Conservation (phyloP, 805 yeast genomes). For the Zygosaccharomyces siamensis region DNA sequence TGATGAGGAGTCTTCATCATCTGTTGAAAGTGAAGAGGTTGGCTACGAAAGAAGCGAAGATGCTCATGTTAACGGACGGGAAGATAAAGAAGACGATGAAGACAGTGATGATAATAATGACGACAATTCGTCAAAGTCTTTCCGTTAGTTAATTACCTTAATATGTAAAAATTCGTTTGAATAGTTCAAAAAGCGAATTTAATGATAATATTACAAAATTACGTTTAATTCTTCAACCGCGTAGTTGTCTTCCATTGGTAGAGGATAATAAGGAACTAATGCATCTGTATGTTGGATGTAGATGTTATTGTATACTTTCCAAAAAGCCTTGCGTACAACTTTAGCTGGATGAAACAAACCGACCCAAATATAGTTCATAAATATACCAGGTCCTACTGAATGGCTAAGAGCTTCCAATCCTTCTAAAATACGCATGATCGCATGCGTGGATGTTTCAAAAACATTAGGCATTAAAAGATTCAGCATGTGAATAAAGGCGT, state of each 20-base stretch:
- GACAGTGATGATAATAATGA: not conserved
- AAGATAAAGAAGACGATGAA: not conserved
- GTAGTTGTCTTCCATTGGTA: constrained; percentile 35
- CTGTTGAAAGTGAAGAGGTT: constrained; percentile 32
- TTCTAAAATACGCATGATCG: constrained; percentile 73
- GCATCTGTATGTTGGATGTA: constrained; percentile 72
- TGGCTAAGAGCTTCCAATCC: constrained; percentile 68
- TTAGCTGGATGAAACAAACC: constrained; percentile 94
- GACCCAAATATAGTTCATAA: constrained; percentile 72
- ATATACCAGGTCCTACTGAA: constrained; percentile 70
- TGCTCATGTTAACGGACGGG: constrained; percentile 8
- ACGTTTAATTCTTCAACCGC: constrained; percentile 48
- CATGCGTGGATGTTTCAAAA: constrained; percentile 94
- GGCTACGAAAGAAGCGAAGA: constrained; percentile 9
- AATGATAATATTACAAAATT: constrained; percentile 19
- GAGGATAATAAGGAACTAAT: constrained; percentile 79
- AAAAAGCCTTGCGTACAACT: constrained; percentile 76
- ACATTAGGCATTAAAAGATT: constrained; percentile 84
- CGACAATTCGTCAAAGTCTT: not conserved
- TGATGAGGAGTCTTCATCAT: constrained; percentile 23
- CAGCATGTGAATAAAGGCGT: constrained; percentile 75
- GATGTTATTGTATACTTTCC: constrained; percentile 75
- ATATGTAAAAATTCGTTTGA: not conserved
- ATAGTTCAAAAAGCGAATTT: not conserved
- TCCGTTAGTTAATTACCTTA: too few relatives aligned